phyloP scores from a whole-genome alignment of 2,329 filamentous ascomycete species.

The Aureobasidium melanogenum region DNA sequence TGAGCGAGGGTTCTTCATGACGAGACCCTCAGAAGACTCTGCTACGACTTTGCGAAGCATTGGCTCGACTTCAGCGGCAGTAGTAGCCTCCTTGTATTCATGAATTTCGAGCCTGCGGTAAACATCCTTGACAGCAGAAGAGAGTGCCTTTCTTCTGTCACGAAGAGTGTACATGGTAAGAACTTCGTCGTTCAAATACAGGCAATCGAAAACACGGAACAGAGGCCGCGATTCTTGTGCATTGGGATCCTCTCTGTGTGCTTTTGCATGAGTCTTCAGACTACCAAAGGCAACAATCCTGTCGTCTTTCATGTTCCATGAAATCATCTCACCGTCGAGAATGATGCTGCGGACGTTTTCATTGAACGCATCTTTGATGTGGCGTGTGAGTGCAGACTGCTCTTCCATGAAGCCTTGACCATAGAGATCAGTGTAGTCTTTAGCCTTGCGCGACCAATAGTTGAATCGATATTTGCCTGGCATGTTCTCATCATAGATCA shows the following conservation, averaged over 20 bases:
- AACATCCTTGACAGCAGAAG: constrained; percentile 59
- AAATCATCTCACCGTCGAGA: constrained; percentile 96
- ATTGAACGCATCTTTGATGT: constrained; percentile 69
- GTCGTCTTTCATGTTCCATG: constrained; percentile 83
- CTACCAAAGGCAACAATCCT: constrained; percentile 85
- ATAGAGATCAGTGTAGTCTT: constrained; percentile 93
- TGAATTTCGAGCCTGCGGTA: constrained; percentile 78
- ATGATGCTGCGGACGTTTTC: constrained; percentile 76
- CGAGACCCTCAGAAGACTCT: constrained; percentile 79
- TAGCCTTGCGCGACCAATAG: constrained; percentile 94
- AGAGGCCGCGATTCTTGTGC: constrained; percentile 61
- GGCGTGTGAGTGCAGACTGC: constrained; percentile 62
- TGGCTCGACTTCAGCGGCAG: constrained; percentile 65
- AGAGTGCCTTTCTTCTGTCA: constrained; percentile 68
- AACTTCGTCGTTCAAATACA: constrained; percentile 74
- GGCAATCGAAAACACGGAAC: constrained; percentile 81
- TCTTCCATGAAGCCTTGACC: constrained; percentile 67
- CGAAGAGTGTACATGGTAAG: constrained; percentile 75
- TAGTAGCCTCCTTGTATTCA: constrained; percentile 56
- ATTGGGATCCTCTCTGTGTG: constrained; percentile 66
- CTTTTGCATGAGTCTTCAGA: constrained; percentile 79
- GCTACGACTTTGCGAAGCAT: constrained; percentile 74
- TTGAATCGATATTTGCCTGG: constrained; percentile 65
- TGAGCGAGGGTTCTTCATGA: constrained; percentile 87
- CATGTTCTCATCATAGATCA: constrained; percentile 60